Conservation (phyloP, 129 eudicot species). For the Pseudognaphalium luteoalbum region DNA sequence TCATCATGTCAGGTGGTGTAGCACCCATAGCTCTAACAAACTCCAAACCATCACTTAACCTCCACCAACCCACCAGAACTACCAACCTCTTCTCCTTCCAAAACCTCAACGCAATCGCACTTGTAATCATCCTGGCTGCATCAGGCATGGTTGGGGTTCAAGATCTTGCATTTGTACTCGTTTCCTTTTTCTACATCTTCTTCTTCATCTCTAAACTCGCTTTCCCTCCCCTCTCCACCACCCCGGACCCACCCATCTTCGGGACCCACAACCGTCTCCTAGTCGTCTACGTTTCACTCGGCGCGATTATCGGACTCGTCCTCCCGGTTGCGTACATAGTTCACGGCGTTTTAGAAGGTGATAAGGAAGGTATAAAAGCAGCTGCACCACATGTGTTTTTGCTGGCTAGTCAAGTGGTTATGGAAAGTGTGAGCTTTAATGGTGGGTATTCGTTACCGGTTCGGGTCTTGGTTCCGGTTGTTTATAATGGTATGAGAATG, state of each 20-base stretch:
- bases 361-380: conserved; percentile 62
- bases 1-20: conserved; percentile 67
- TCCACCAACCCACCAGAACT: conserved; percentile 20
- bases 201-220: conserved; percentile 62
- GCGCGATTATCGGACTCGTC: conserved; percentile 56
- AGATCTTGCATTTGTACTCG: conserved; percentile 49
- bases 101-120: conserved; percentile 54
- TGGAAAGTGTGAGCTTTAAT: conserved; percentile 66
- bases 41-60: background rate
- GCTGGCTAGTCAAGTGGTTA: conserved; percentile 61
- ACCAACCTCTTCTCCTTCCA: conserved; percentile 45
- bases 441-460: conserved; percentile 69
- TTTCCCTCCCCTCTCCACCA: conserved; percentile 46
- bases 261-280: conserved; percentile 39
- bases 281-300: conserved; percentile 40
- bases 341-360: conserved; percentile 57
- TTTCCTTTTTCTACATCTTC: conserved; percentile 58
- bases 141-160: conserved; percentile 59
- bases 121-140: conserved; percentile 55
- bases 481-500: conserved; percentile 69
- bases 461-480: conserved; percentile 80
- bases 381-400: conserved; percentile 78
- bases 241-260: conserved; percentile 44
- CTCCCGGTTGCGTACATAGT: conserved; percentile 65
- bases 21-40: conserved; percentile 30